Percentiles rank a stretch among this genome's conserved stretches.
Conservation (phyloP, 2,329 filamentous ascomycete genomes). For the Ophiostoma sp. region DNA sequence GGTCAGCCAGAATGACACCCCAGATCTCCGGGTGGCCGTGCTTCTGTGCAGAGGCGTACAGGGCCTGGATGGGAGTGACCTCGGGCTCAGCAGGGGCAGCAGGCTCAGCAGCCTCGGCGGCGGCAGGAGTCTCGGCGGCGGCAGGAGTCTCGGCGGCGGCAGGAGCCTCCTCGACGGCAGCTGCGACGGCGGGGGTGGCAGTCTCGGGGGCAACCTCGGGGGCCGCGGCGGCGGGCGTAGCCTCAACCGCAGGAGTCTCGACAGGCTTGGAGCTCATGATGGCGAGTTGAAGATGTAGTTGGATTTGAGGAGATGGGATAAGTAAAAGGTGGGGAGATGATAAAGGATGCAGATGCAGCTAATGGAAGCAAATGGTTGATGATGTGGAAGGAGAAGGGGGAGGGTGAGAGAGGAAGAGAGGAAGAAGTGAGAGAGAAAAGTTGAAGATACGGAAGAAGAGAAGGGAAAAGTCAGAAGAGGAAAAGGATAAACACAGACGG, state of each 20-base stretch:
- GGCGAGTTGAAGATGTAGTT: not conserved
- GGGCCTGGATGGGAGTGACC: slow-evolving; percentile 26
- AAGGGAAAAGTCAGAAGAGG: slow-evolving; percentile 5
- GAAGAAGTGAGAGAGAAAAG: not conserved
- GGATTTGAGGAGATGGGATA: not conserved
- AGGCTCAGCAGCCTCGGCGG: slow-evolving; percentile 9
- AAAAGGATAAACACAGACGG: not conserved
- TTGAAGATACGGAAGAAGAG: not conserved
- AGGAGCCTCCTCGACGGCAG: slow-evolving; percentile 8
- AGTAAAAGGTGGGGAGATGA: not conserved
- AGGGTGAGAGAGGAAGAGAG: not conserved
- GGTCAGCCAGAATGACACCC: slow-evolving; percentile 63
- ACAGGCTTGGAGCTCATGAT: slow-evolving; percentile 27
- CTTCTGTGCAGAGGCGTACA: slow-evolving; percentile 28
- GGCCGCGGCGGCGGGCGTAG: slow-evolving; percentile 4
- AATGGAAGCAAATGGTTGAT: not conserved
- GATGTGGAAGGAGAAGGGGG: not conserved
- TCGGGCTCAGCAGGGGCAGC: slow-evolving; percentile 18
- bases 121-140: slow-evolving; percentile 9
- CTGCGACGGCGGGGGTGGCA: not conserved
- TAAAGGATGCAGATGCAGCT: not conserved
- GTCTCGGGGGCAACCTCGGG: slow-evolving; percentile 5
- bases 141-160: slow-evolving; percentile 13
- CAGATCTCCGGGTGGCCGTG: slow-evolving; percentile 62
- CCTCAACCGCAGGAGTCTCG: slow-evolving; percentile 21